Evolutionary conservation across 352 stramenopile genomes (phyloP).

Genomic region (Globisporangium emineosum): DNA sequence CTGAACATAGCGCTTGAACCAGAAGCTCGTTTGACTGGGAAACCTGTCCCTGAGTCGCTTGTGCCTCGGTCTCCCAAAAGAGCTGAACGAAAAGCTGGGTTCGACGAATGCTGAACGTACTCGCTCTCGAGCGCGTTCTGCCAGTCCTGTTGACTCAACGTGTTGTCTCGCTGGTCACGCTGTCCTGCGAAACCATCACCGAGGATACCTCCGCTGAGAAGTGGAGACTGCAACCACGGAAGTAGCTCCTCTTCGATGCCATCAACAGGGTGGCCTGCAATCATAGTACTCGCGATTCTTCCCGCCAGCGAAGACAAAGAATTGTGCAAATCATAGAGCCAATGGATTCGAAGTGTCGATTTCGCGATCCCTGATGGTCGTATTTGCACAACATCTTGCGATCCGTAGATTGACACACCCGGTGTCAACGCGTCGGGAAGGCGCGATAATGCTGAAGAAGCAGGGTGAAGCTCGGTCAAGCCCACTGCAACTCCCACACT

Average conservation of each 20-base stretch:
- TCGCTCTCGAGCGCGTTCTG: constrained; percentile 13
- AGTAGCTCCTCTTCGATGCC: constrained; percentile 76
- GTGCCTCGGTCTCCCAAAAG: constrained; percentile 2
- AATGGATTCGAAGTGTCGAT: constrained; percentile 79
- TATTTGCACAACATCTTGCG: constrained; percentile 72
- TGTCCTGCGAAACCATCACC: constrained; percentile 3
- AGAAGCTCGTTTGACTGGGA: constrained; percentile 2
- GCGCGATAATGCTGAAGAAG: constrained; percentile 24
- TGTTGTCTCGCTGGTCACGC: constrained; percentile 3
- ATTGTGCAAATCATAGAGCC: constrained; percentile 82
- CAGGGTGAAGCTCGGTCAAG: constrained; percentile 29
- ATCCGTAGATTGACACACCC: constrained; percentile 68
- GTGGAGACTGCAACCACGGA: constrained; percentile 78
- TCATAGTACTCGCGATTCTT: constrained; percentile 64
- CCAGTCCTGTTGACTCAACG: constrained; percentile 6
- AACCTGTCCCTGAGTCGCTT: neutral
- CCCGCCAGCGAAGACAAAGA: constrained; percentile 67
- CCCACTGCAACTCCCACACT: constrained; percentile 57
- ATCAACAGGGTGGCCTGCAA: constrained; percentile 74
- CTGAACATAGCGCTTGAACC: neutral
- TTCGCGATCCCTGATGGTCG: constrained; percentile 65
- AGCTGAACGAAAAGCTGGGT: constrained; percentile 5
- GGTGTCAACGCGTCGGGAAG: constrained; percentile 41
- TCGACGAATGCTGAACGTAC: constrained; percentile 15
- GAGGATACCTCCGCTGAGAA: constrained; percentile 71